Evolutionary conservation across 495 filamentous ascomycete genomes (phyloP), one percentile per base, ranked within the genome.

Genomic region (Penicillium turbatum): DNA sequence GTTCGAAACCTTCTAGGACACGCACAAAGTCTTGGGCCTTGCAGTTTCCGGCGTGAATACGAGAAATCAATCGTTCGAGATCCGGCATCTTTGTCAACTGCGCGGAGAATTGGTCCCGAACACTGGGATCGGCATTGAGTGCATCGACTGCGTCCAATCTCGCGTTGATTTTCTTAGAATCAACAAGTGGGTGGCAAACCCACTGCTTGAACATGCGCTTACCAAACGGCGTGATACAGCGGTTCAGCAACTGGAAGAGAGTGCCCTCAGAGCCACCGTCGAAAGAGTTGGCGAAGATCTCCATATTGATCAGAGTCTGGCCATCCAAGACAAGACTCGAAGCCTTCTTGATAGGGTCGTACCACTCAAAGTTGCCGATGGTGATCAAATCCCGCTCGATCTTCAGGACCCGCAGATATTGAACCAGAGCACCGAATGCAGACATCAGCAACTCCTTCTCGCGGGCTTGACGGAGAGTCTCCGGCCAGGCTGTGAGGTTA

Each of bases 1-100:
- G 92, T 70, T 97, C 95, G 62, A 97, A 99, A 0, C 95, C 95
- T 63, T 99, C 92, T 0, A 99, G 76, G 4, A 97, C 92, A n/a
- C 81, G 83, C 19, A 95, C 82, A 63, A 99, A 99, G 67, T 97
- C 93, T 36, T 90, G 85, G 0, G 91, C 81, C 62, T 84, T 90
- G 73, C 91, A 96, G 27, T 82, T 81, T 3, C 88, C 88, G 6
- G 95, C 95, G 63, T 99, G 95, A 17, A 99, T 87, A 6, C 95
- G 86, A 30, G 95, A 97, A 51, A 97, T 95, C 37, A 97, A 75
- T 15, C 95, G 81, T 69, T 99, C 95, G 16, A 99, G 79, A 65
- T 99, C 95, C 3, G 93, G 92, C 78, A 99, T 86, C 70, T 89
- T 93, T 13, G 81, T 83, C 63, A 99, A 77, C 48, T 91, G 88